These are phyloP conservation scores for Fraxinus ornus DNA, from an alignment of 305 asterid species.

Conservation along the genomic window DNA sequence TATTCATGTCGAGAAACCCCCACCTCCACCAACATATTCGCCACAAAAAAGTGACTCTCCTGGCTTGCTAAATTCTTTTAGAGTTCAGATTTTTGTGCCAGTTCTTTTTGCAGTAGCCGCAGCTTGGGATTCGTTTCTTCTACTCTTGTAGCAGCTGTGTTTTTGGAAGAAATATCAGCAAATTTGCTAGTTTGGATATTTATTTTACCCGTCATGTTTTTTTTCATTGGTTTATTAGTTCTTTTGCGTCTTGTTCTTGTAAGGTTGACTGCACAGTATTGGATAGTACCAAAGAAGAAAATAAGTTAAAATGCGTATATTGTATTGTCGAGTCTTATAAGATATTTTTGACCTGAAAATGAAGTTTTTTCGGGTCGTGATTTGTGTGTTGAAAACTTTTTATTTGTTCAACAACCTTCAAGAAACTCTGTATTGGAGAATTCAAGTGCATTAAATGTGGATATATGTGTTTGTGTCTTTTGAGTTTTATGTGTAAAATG, in stretches of 20 bases:
- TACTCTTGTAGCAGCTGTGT: conserved; percentile 37
- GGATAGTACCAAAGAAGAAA: too few relatives aligned
- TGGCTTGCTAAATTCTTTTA: conserved; percentile 29
- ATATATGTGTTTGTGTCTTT: neutral
- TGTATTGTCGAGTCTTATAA: too few relatives aligned
- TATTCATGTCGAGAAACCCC: conserved; percentile 47
- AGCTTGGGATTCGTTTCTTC: conserved; percentile 59
- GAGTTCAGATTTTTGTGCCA: conserved; percentile 47
- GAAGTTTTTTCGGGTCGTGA: neutral
- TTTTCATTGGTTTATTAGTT: neutral
- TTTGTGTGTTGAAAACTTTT: conserved; percentile 5
- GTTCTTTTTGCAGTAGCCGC: conserved; percentile 61
- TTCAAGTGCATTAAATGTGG: conserved; percentile 19
- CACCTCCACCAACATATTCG: conserved; percentile 60
- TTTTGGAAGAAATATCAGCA: neutral
- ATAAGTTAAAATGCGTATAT: too few relatives aligned
- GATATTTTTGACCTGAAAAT: conserved; percentile 16
- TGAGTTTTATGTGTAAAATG: neutral
- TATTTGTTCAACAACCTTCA: conserved; percentile 3
- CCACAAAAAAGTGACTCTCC: conserved; percentile 41
- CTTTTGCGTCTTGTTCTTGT: too few relatives aligned
- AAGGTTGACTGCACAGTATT: too few relatives aligned
- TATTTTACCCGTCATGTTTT: conserved; percentile 20
- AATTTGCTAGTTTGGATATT: neutral
- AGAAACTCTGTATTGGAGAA: conserved; percentile 12